Percentiles rank a stretch among this genome's conserved stretches.
Conservation (phyloP, 176 grass and related monocot genomes). For the Chrysopogon serrulatus region DNA sequence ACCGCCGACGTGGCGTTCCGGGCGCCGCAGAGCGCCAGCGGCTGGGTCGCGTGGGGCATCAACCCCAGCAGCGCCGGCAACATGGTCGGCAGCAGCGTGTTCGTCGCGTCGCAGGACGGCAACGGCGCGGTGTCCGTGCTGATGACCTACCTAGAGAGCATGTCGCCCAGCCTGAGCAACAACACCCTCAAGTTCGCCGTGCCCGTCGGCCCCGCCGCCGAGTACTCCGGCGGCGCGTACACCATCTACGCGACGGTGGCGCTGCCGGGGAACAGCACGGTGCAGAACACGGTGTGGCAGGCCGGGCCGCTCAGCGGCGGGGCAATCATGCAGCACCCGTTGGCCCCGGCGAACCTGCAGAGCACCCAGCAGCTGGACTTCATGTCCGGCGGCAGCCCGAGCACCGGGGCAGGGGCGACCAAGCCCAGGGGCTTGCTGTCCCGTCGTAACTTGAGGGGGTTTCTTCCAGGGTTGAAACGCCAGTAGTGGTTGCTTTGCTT, state of each 20-base stretch:
- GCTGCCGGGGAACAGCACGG: conserved; percentile 50
- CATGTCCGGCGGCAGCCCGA: conserved; percentile 21
- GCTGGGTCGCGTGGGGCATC: conserved; percentile 81
- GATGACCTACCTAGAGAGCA: conserved; percentile 20
- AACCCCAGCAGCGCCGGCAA: not conserved
- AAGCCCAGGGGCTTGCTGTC: not conserved
- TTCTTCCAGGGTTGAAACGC: not conserved
- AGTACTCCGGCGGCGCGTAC: conserved; percentile 52
- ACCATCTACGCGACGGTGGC: conserved; percentile 65
- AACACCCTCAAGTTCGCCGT: conserved; percentile 26
- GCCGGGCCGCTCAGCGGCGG: conserved; percentile 22
- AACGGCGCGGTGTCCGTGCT: conserved; percentile 29
- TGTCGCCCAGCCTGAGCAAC: conserved; percentile 18
- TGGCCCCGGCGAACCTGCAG: not conserved
- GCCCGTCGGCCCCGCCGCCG: conserved; percentile 12
- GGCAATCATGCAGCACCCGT: conserved; percentile 6
- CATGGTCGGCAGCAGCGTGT: conserved; percentile 54
- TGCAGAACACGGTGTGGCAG: conserved; percentile 75
- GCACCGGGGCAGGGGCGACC: not conserved
- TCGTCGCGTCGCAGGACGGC: conserved; percentile 46
- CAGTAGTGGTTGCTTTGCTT: not conserved
- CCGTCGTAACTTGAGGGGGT: conserved; percentile 10
- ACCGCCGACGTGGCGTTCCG: conserved; percentile 70
- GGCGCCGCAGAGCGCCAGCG: conserved; percentile 5
- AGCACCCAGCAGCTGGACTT: conserved; percentile 44